Evolutionary conservation across 2,329 filamentous ascomycete species (phyloP).

Genomic region (Torrubiella hemipterigena): DNA sequence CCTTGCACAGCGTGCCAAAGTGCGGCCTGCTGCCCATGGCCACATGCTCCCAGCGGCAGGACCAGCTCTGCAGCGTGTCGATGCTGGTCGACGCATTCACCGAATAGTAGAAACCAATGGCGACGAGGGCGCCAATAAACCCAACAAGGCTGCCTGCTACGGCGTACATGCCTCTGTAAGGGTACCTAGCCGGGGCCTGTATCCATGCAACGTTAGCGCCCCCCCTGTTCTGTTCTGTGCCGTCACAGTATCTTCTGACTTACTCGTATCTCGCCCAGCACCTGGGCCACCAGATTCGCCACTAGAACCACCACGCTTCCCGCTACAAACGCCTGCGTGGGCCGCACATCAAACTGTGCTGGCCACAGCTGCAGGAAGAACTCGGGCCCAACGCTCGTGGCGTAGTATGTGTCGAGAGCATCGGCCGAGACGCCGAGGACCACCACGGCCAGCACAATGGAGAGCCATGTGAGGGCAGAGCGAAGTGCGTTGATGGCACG

Average conservation of each 20-base stretch:
- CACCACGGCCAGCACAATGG: slow-evolving; percentile 36
- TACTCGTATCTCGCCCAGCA: slow-evolving; percentile 37
- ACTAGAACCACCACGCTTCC: slow-evolving; percentile 37
- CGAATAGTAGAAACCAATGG: slow-evolving; percentile 45
- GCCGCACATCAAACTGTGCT: slow-evolving; percentile 40
- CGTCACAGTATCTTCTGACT: no score
- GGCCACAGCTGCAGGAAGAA: slow-evolving; percentile 47
- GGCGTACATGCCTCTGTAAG: no score
- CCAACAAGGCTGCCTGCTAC: no score
- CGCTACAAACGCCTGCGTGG: slow-evolving; percentile 41
- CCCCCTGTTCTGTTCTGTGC: no score
- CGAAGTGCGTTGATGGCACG: slow-evolving; percentile 30
- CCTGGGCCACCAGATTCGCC: slow-evolving; percentile 33
- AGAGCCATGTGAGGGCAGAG: slow-evolving; percentile 34
- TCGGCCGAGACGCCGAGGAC: slow-evolving; percentile 43
- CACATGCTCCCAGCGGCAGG: slow-evolving; percentile 46
- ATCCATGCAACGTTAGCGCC: no score
- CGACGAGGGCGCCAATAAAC: slow-evolving; percentile 31
- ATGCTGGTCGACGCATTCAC: slow-evolving; percentile 38
- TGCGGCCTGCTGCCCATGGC: slow-evolving; percentile 39
- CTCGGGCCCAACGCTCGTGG: slow-evolving; percentile 34
- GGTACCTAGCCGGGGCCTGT: no score
- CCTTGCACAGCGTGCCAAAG: slow-evolving; percentile 43
- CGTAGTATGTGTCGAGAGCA: slow-evolving; percentile 41
- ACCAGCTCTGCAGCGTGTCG: slow-evolving; percentile 50